phyloP scores from a whole-genome alignment of 2,329 filamentous ascomycete genomes.

The Ascochyta koolunga region DNA sequence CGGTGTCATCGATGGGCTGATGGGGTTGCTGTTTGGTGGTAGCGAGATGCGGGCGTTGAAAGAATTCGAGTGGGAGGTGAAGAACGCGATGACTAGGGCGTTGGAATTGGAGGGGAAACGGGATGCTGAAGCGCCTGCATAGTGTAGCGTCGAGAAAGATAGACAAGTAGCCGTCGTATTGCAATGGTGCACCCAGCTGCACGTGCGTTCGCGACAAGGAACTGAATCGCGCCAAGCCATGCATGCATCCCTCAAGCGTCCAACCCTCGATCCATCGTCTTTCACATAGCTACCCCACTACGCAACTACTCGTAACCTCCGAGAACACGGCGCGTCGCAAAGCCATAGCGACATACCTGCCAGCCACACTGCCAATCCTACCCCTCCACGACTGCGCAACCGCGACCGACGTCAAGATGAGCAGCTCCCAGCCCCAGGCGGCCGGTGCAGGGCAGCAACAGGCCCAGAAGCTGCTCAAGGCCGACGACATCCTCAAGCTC shows the following conservation, averaged over 20 bases:
- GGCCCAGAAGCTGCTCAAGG: conserved; percentile 34
- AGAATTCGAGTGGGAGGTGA: conserved; percentile 94
- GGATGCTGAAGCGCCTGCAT: neutral
- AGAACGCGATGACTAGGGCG: conserved; percentile 38
- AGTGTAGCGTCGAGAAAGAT: neutral
- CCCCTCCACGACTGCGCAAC: conserved; percentile 8
- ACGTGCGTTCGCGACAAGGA: conserved; percentile 24
- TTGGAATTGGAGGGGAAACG: conserved; percentile 13
- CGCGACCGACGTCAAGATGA: conserved; percentile 33
- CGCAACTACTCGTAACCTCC: neutral
- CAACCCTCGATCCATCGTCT: conserved; percentile 5
- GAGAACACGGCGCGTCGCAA: conserved; percentile 2
- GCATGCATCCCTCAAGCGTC: conserved; percentile 13
- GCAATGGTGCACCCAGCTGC: conserved; percentile 9
- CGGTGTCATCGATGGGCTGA: conserved; percentile 82
- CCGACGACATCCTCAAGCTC: conserved; percentile 45
- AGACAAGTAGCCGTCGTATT: neutral
- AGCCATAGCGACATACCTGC: neutral
- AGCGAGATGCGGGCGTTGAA: conserved; percentile 80
- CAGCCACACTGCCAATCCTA: neutral
- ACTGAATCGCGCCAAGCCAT: conserved; percentile 20
- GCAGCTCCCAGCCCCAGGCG: conserved; percentile 42
- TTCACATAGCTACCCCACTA: conserved; percentile 1
- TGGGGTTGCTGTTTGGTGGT: conserved; percentile 85
- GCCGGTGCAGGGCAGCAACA: conserved; percentile 26